A percentile compares a stretch with the other conserved stretches of the same genome.
These are phyloP conservation scores for Rhizophora mangle DNA, from an alignment of 345 rosid genomes.

Conservation along the genomic window DNA sequence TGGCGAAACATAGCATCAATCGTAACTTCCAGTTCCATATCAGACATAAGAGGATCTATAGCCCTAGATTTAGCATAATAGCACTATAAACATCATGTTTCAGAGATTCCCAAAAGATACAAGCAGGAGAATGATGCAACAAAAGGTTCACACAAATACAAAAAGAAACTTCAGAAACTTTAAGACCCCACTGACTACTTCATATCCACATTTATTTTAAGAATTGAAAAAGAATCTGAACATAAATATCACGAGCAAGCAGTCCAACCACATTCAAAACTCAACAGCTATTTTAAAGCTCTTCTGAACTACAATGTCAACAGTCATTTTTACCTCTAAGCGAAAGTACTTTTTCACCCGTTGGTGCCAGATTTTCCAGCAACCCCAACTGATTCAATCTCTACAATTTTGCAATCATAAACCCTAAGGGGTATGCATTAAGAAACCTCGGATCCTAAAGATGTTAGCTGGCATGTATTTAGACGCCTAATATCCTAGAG, in stretches of 20 bases:
- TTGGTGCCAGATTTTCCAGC: conserved; percentile 50
- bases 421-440: no score
- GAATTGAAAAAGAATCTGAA: neutral
- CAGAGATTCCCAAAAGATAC: no score
- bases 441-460: no score
- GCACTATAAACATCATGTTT: neutral
- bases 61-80: neutral
- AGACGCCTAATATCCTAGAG: no score
- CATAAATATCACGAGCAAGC: neutral
- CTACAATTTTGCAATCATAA: conserved; percentile 26
- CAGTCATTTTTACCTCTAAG: conserved; percentile 46
- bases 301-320: neutral
- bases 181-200: neutral
- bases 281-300: neutral
- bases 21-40: neutral
- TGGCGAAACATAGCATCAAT: no score
- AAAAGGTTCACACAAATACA: neutral
- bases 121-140: neutral
- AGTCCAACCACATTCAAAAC: neutral
- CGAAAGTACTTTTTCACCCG: conserved; percentile 63
- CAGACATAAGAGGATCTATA: neutral
- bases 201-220: neutral
- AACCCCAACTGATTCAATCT: conserved; percentile 72
- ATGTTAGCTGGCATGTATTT: no score
- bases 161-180: neutral